Percentiles rank a stretch among this genome's conserved stretches.
Conservation (phyloP, 2,329 filamentous ascomycete genomes). For the Verticillium longisporum region DNA sequence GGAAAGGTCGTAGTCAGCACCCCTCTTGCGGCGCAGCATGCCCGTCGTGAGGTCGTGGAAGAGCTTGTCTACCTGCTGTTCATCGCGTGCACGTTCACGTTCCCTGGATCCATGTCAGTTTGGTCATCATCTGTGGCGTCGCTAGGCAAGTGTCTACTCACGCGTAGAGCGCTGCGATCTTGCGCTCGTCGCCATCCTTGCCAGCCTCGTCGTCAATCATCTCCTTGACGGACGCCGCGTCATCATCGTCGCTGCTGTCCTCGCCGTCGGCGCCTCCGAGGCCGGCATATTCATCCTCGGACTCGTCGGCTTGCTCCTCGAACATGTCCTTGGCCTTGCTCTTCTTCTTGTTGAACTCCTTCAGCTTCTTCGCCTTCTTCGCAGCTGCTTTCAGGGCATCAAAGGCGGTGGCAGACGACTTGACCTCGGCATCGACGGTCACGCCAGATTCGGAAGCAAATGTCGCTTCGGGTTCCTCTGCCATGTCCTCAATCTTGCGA, state of each 20-base stretch:
- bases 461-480: slow-evolving; percentile 26
- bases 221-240: slow-evolving; percentile 63
- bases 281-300: slow-evolving; percentile 95
- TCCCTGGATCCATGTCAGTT: slow-evolving; percentile 44
- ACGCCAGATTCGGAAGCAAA: background rate
- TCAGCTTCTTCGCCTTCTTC: slow-evolving; percentile 40
- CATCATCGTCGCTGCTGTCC: slow-evolving; percentile 69
- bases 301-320: slow-evolving; percentile 92
- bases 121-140: background rate
- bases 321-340: slow-evolving; percentile 83
- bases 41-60: slow-evolving; percentile 91
- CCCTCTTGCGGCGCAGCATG: slow-evolving; percentile 75
- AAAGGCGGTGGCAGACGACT: slow-evolving; percentile 50
- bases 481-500: slow-evolving; percentile 31
- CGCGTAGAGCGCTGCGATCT: slow-evolving; percentile 83
- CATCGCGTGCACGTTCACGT: slow-evolving; percentile 71
- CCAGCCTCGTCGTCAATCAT: slow-evolving; percentile 86
- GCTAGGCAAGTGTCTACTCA: slow-evolving; percentile 44
- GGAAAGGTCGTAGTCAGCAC: slow-evolving; percentile 74
- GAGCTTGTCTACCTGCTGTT: slow-evolving; percentile 83
- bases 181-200: slow-evolving; percentile 70
- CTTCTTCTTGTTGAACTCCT: slow-evolving; percentile 73
- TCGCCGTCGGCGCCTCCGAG: slow-evolving; percentile 87
- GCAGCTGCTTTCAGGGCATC: slow-evolving; percentile 62
- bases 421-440: background rate